phyloP scores from a whole-genome alignment of 495 filamentous ascomycete genomes.

The Hypoxylon fuscum region DNA sequence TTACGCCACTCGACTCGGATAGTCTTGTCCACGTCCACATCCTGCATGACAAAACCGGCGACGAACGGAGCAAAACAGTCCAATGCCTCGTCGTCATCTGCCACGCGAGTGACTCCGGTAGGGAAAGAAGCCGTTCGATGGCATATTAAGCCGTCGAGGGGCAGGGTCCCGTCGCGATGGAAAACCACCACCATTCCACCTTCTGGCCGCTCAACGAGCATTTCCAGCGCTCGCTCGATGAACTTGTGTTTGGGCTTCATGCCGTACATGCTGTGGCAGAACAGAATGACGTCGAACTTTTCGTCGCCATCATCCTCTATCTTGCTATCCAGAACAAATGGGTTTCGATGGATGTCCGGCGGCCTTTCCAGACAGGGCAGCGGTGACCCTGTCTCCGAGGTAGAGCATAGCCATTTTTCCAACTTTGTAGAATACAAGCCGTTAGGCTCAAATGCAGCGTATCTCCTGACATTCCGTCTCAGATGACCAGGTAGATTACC shows the following conservation, averaged over 20 bases:
- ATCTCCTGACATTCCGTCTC: constrained; percentile 59
- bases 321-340: constrained; percentile 52
- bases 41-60: constrained; percentile 57
- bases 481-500: constrained; percentile 57
- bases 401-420: constrained; percentile 58
- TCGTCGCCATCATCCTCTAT: constrained; percentile 42
- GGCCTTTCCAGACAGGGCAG: constrained; percentile 58
- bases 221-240: constrained; percentile 59
- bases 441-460: constrained; percentile 67
- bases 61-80: constrained; percentile 65
- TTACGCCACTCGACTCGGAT: constrained; percentile 58
- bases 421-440: constrained; percentile 57
- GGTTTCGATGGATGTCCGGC: constrained; percentile 55
- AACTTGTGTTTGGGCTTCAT: constrained; percentile 60
- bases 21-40: constrained; percentile 47
- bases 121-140: constrained; percentile 63
- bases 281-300: constrained; percentile 66
- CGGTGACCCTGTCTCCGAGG: constrained; percentile 49
- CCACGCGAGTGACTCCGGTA: constrained; percentile 56
- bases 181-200: constrained; percentile 63
- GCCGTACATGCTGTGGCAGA: constrained; percentile 73
- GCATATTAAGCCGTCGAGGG: constrained; percentile 61
- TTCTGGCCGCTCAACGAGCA: constrained; percentile 59
- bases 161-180: constrained; percentile 58
- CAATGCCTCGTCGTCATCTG: constrained; percentile 59